Evolutionary conservation across 345 rosid genomes (phyloP), one percentile per base, ranked within the genome.

Genomic region (Aquilaria sinensis): DNA sequence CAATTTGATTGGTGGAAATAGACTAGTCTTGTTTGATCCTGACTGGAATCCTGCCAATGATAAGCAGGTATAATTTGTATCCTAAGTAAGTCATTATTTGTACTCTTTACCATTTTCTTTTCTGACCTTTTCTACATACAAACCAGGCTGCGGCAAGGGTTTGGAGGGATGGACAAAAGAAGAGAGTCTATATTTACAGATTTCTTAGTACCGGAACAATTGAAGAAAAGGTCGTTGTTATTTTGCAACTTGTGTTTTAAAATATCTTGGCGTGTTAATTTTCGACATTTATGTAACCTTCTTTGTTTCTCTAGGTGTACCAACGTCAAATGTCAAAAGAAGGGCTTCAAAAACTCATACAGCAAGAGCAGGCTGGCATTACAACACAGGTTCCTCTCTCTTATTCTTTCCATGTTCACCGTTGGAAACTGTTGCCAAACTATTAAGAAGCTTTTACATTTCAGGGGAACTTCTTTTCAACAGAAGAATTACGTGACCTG

Each of bases 21-120:
- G 99, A 65, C 91, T 94, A 66, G 83, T 94, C 74, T 74, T 94
- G 77, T 94, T 94, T 63, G 99, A 94, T 77, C 99, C 99, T 32
- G 99, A 94, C 69, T 94, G 99, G 99, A 94, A 94, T 82, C 99
- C 99, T 69, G 99, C 99, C 78, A 94, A 94, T 76, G 99, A 94
- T 85, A 94, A 94, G 78, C 99, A 94, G 76, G 99, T 86, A 86
- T 70, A 53, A 67, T 41, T 51, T 37, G 43, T 37, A 9, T 37
- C 8, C 5, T 37, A 23, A 48, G 23, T 15, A 58, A 63, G 15
- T 59, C 51, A 5, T 55, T 45, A 51, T 31, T 62, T 63, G 63
- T 64, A 53, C 65, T 63, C 59, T 46, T 55, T 46, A 31, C 51
- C 47, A 54, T 55, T 9, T 50, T 50, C 60, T 79, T 58, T 63